Evolutionary conservation across 805 yeast species (phyloP).

Genomic region (Yamadazyma phyllophila): DNA sequence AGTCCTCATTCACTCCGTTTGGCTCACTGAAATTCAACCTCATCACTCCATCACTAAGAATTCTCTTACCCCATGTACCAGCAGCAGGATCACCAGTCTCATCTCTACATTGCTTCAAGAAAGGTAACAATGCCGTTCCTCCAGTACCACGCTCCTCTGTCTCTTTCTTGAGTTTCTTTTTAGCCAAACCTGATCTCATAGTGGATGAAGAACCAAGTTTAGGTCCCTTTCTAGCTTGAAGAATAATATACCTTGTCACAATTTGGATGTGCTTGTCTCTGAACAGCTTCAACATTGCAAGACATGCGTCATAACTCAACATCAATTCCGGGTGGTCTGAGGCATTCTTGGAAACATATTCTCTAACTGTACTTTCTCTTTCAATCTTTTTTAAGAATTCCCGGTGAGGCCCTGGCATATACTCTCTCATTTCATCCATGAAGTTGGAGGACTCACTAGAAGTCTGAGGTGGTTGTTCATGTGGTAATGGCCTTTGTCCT

Average conservation of each 20-base stretch:
- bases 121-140: conserved; percentile 88
- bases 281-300: conserved; percentile 83
- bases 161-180: conserved; percentile 39
- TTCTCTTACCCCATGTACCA: conserved; percentile 83
- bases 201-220: conserved; percentile 58
- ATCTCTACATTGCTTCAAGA: conserved; percentile 91
- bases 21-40: conserved; percentile 37
- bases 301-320: conserved; percentile 80
- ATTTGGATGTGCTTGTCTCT: conserved; percentile 93
- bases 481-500: conserved; percentile 49
- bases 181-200: conserved; percentile 65
- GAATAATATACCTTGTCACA: conserved; percentile 80
- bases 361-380: conserved; percentile 56
- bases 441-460: conserved; percentile 39
- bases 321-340: conserved; percentile 52
- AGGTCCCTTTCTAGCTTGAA: conserved; percentile 65
- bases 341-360: conserved; percentile 51
- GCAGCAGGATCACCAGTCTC: conserved; percentile 95
- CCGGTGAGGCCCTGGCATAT: conserved; percentile 88
- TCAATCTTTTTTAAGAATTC: conserved; percentile 66
- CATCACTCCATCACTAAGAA: conserved; percentile 56
- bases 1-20: conserved; percentile 43
- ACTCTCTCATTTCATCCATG: conserved; percentile 78
- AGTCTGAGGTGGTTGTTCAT: conserved; percentile 1
- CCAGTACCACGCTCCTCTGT: conserved; percentile 82